Conservation (phyloP, 768 basidiomycete species). For the Cystofilobasidium ferigula region DNA sequence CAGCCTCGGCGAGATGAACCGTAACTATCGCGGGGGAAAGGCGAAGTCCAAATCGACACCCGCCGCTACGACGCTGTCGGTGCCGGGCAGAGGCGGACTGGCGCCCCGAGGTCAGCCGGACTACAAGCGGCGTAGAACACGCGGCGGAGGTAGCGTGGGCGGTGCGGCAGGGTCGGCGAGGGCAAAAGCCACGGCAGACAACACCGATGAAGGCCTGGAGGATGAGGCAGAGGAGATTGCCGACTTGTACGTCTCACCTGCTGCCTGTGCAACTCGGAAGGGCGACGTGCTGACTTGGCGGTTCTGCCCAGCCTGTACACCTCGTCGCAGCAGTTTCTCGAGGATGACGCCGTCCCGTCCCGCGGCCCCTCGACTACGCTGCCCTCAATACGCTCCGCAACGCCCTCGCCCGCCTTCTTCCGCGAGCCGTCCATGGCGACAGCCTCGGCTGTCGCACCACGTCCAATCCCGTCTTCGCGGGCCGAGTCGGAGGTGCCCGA, state of each 20-base stretch:
- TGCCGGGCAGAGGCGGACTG: neutral
- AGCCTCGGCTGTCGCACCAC: neutral
- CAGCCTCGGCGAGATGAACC: conserved; percentile 34
- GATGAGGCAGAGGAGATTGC: conserved; percentile 50
- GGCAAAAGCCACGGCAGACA: conserved; percentile 29
- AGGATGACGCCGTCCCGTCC: neutral
- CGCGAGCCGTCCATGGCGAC: conserved; percentile 3
- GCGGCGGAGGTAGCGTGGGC: conserved; percentile 48
- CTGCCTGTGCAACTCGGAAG: neutral
- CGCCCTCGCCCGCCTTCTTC: conserved; percentile 6
- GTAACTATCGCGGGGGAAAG: conserved; percentile 11
- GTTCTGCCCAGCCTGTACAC: conserved; percentile 11
- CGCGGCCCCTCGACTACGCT: neutral
- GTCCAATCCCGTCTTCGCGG: neutral
- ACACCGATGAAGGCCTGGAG: conserved; percentile 34
- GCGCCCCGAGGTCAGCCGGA: conserved; percentile 27
- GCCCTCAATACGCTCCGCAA: neutral
- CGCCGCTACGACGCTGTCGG: neutral
- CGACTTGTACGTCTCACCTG: conserved; percentile 46
- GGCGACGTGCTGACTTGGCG: neutral
- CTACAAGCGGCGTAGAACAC: conserved; percentile 54
- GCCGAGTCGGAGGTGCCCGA: neutral
- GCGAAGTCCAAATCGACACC: neutral
- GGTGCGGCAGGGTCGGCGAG: conserved; percentile 6
- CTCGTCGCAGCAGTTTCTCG: conserved; percentile 15